Conservation (phyloP, 495 filamentous ascomycete species). For the Pyrenula aspistea region DNA sequence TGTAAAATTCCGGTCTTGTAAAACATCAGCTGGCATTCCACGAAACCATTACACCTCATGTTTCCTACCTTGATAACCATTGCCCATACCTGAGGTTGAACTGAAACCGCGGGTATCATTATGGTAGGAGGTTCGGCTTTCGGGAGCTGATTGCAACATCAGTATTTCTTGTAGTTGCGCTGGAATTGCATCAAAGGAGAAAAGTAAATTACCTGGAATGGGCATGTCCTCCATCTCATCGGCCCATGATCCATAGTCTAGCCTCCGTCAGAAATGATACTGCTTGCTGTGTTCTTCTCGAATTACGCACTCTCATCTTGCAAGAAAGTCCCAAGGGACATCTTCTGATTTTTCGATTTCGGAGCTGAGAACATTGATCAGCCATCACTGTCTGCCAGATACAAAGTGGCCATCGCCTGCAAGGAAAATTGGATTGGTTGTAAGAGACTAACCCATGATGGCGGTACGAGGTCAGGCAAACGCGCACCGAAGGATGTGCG, state of each 20-base stretch:
- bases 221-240: constrained; percentile 92
- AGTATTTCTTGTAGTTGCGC: constrained; percentile 7
- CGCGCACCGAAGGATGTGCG: constrained; percentile 34
- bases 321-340: constrained; percentile 87
- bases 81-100: constrained; percentile 31
- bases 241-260: constrained; percentile 90
- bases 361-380: constrained; percentile 48
- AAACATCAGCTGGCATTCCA: too few relatives aligned
- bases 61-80: constrained; percentile 22
- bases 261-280: constrained; percentile 9
- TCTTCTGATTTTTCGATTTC: constrained; percentile 85
- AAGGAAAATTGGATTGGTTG: not conserved
- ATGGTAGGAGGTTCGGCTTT: constrained; percentile 24
- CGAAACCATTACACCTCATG: constrained; percentile 9
- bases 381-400: constrained; percentile 24
- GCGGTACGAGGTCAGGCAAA: constrained; percentile 39
- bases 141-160: constrained; percentile 20
- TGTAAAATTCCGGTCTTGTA: constrained; percentile 42
- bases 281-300: too few relatives aligned
- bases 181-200: too few relatives aligned
- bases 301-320: constrained; percentile 61
- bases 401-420: not conserved
- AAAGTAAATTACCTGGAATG: constrained; percentile 48
- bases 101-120: constrained; percentile 32
- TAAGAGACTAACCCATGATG: constrained; percentile 74